Base-by-base conservation (phyloP, 441 rosid genomes). In the Pelargonium cotyledonis region DNA sequence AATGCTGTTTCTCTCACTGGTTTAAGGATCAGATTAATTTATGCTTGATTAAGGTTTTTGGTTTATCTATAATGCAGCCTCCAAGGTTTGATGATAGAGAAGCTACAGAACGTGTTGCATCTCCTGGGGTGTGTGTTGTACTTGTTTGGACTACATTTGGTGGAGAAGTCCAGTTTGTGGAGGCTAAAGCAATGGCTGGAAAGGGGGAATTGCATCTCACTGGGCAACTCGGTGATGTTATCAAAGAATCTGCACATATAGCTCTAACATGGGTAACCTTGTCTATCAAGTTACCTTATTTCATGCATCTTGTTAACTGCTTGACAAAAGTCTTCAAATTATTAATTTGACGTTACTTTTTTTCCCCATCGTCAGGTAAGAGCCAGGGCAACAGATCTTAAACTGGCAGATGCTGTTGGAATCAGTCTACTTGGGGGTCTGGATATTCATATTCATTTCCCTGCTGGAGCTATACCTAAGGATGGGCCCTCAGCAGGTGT, bases 401-500 rank as follows among this genome's bases (percentile, higher is more conserved):
- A 82, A 75, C 79, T 87, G 77, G 88, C 89, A 66, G 79, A 74
- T 58, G 81, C 81, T 10, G 88, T 84, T 21, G 89, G 80, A 77
- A 80, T 77, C 74, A 88, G 80, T 85, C 86, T 92, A 53, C 91
- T 95, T 63, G 89, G 86, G 78, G 98, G 96, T 62, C 81, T 89
- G 76, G 99, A 92, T 81, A 69, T 95, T 77, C 99, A 95, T 80
- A 88, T 95, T 79, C 99, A 95, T 82, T 95, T 95, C 76, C 99
- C 99, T 47, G 91, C 98, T 49, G 99, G 99, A 74, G 99, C 99
- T 55, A 87, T 90, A 66, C 99, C 96, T 7, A 95, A 95, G 83
- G 99, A 95, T 60, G 99, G 98, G 18, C 99, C 99, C 41, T 95
- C 99, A 63, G 99, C 99, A 10, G 99, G 99, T 65, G 92, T 95